Conservation (phyloP, 2,329 filamentous ascomycete species). For the Fonsecaea pugnacius region DNA sequence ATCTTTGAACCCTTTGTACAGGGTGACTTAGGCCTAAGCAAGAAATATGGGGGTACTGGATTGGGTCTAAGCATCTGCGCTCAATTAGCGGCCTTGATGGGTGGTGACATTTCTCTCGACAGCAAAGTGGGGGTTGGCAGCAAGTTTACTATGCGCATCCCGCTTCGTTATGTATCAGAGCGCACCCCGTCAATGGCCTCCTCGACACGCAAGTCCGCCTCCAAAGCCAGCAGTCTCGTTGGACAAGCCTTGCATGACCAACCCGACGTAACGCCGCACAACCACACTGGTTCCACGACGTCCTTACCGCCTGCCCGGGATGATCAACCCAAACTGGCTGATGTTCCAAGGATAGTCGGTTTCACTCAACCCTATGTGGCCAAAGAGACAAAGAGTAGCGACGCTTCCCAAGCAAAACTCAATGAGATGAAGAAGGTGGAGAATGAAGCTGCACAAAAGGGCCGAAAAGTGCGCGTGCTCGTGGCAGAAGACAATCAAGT, state of each 20-base stretch:
- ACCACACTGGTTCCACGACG: conserved; percentile 25
- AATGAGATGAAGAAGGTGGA: conserved; percentile 69
- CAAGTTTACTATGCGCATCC: conserved; percentile 81
- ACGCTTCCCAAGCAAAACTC: conserved; percentile 64
- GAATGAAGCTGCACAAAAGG: conserved; percentile 60
- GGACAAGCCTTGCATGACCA: conserved; percentile 30
- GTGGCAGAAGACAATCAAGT: conserved; percentile 80
- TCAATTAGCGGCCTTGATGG: conserved; percentile 82
- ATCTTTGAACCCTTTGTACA: conserved; percentile 96
- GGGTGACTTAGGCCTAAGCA: conserved; percentile 85
- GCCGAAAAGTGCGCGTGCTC: conserved; percentile 73
- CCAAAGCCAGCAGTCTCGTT: conserved; percentile 35
- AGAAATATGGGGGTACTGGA: conserved; percentile 87
- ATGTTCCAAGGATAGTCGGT: conserved; percentile 37
- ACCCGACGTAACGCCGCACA: conserved; percentile 13
- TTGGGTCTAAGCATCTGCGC: conserved; percentile 87
- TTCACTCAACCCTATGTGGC: conserved; percentile 43
- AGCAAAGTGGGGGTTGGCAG: conserved; percentile 76
- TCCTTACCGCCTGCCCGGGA: conserved; percentile 25
- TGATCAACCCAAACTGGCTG: conserved; percentile 28
- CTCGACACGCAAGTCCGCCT: conserved; percentile 32
- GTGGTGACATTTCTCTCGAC: conserved; percentile 71
- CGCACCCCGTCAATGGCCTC: conserved; percentile 53
- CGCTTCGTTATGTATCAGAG: conserved; percentile 74
- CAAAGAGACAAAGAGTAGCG: conserved; percentile 40